These are phyloP conservation scores for Drosera spatulata DNA, from an alignment of 179 eudicot genomes.

Conservation along the genomic window DNA sequence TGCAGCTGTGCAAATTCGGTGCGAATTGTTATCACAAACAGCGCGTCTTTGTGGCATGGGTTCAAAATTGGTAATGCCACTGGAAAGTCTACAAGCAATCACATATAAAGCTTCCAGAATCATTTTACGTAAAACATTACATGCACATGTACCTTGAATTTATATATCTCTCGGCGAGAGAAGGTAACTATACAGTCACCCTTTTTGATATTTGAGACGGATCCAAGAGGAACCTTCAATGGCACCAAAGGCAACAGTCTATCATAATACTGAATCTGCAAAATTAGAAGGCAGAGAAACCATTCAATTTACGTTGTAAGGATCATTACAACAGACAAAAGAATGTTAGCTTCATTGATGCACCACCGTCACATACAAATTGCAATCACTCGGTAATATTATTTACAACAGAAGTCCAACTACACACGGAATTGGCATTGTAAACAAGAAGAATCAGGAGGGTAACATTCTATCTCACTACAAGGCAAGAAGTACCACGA, in stretches of 20 bases:
- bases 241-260: conserved; percentile 92
- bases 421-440: too few relatives aligned
- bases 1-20: too few relatives aligned
- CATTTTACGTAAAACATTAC: neutral
- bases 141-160: conserved; percentile 41
- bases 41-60: too few relatives aligned
- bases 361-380: too few relatives aligned
- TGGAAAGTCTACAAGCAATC: too few relatives aligned
- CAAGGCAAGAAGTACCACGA: neutral
- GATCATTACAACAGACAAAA: neutral
- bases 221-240: conserved; percentile 59
- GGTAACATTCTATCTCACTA: too few relatives aligned
- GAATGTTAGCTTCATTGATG: too few relatives aligned
- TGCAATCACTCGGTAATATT: too few relatives aligned
- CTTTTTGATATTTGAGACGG: conserved; percentile 54
- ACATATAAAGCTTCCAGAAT: neutral
- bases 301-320: neutral
- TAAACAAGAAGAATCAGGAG: too few relatives aligned
- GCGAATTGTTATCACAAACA: too few relatives aligned
- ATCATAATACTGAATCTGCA: conserved; percentile 73
- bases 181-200: conserved; percentile 96
- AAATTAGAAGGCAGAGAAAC: conserved; percentile 1
- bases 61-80: too few relatives aligned
- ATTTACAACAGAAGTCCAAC: too few relatives aligned
- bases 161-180: conserved; percentile 71